A percentile compares a stretch with the other conserved stretches of the same genome.
Conservation (phyloP, 2,329 filamentous ascomycete genomes). For the Aureobasidium sp. region DNA sequence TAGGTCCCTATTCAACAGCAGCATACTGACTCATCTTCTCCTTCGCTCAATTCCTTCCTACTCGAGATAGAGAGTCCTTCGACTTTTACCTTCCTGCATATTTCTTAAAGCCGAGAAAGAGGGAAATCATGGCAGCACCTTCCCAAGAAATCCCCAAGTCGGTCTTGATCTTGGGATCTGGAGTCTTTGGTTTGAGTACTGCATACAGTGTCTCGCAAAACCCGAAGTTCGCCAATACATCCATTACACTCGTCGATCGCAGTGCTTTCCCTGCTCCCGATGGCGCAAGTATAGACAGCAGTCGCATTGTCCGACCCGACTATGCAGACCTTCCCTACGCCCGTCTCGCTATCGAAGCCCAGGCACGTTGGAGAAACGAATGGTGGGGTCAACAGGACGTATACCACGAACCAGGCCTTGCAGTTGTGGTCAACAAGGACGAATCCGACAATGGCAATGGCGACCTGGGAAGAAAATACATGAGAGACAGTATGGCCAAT, state of each 20-base stretch:
- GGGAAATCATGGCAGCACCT: constrained; percentile 3
- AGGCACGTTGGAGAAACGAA: constrained; percentile 58
- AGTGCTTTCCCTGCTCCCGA: constrained; percentile 50
- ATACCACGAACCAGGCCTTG: constrained; percentile 62
- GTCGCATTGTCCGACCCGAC: constrained; percentile 60
- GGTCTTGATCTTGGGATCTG: constrained; percentile 42
- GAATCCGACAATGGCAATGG: constrained; percentile 23
- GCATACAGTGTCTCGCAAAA: constrained; percentile 62
- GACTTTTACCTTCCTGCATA: neutral
- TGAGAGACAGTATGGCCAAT: constrained; percentile 52
- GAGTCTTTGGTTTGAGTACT: constrained; percentile 52
- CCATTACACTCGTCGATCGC: constrained; percentile 51
- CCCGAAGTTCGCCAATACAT: constrained; percentile 39
- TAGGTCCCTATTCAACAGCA: neutral
- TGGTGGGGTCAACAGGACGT: constrained; percentile 50
- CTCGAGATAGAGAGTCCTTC: neutral
- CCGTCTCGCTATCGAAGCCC: constrained; percentile 61
- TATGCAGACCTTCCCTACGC: constrained; percentile 76
- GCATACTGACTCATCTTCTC: neutral
- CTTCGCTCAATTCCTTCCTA: neutral
- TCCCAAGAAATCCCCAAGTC: constrained; percentile 27
- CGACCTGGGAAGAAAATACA: constrained; percentile 43
- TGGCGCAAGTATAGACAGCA: constrained; percentile 44
- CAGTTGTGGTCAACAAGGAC: constrained; percentile 46
- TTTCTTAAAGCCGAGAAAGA: neutral